A percentile compares a stretch with the other conserved stretches of the same genome.
Evolutionary conservation across 768 basidiomycete species (phyloP).

Genomic region (Phylloporus arenicola): DNA sequence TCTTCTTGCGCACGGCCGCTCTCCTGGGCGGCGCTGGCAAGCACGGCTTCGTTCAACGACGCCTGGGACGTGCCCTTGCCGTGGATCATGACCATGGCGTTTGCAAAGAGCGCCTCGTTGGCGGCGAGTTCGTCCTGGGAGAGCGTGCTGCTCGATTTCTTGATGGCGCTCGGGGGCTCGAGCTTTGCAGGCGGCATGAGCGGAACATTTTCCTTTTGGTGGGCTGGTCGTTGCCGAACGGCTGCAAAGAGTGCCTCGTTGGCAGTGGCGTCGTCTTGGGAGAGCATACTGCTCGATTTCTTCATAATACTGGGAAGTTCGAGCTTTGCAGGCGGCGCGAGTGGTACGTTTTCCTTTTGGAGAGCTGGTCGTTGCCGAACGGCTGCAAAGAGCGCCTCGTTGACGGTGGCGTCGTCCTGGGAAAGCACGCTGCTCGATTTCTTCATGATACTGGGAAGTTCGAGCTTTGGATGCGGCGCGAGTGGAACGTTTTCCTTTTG

Average conservation of each 20-base stretch:
- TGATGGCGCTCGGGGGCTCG: constrained; percentile 19
- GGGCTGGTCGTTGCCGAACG: constrained; percentile 8
- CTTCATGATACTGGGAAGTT: constrained; percentile 17
- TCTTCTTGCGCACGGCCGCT: constrained; percentile 24
- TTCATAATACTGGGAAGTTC: constrained; percentile 20
- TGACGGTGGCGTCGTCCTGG: constrained; percentile 19
- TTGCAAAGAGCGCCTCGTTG: too few relatives aligned
- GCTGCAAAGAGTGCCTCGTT: constrained; percentile 26
- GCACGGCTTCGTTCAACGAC: constrained; percentile 21
- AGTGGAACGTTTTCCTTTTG: constrained; percentile 27
- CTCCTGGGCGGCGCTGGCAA: constrained; percentile 17
- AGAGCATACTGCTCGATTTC: constrained; percentile 24
- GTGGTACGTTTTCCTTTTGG: constrained; percentile 18
- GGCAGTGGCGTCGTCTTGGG: constrained; percentile 19
- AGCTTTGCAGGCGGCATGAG: constrained; percentile 13
- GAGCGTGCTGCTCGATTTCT: constrained; percentile 23
- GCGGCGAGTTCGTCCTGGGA: constrained; percentile 16
- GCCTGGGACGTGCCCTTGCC: constrained; percentile 14
- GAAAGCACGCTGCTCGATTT: constrained; percentile 26
- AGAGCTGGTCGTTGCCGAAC: constrained; percentile 12
- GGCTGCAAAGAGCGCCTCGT: constrained; percentile 24
- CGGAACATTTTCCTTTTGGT: constrained; percentile 20
- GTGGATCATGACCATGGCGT: constrained; percentile 20
- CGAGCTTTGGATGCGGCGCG: constrained; percentile 13
- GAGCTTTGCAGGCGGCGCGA: constrained; percentile 13